These are phyloP conservation scores for Vitis riparia DNA, from an alignment of 164 flowering plant species.

Conservation along the genomic window DNA sequence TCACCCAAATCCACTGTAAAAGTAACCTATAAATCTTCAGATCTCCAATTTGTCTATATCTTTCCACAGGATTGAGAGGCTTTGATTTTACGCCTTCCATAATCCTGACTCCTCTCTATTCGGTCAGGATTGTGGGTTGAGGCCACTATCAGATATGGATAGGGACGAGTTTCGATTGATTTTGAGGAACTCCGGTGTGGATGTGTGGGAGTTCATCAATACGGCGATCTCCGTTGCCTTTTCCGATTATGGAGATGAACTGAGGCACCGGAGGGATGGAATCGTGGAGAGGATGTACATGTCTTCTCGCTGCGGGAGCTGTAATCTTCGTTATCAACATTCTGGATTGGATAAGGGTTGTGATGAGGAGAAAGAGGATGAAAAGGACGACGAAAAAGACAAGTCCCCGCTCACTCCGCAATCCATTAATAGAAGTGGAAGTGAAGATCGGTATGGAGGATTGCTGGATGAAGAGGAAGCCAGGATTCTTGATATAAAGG, in stretches of 20 bases:
- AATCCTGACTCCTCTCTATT: neutral
- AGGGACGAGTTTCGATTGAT: slow-evolving; percentile 69
- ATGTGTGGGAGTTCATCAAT: slow-evolving; percentile 78
- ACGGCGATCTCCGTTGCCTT: slow-evolving; percentile 80
- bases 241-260: slow-evolving; percentile 53
- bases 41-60: too few species aligned
- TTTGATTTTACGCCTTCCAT: too few species aligned
- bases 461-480: slow-evolving; percentile 67
- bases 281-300: slow-evolving; percentile 70
- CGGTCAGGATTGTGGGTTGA: neutral
- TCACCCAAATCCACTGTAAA: too few species aligned
- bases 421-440: slow-evolving; percentile 10
- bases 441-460: slow-evolving; percentile 40
- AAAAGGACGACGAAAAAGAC: slow-evolving; percentile 16
- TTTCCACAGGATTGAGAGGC: too few species aligned
- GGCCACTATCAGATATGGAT: slow-evolving; percentile 53
- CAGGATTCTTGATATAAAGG: slow-evolving; percentile 64
- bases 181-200: slow-evolving; percentile 57
- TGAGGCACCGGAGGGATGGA: slow-evolving; percentile 70
- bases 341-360: neutral
- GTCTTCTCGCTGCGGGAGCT: slow-evolving; percentile 39
- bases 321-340: slow-evolving; percentile 17
- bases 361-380: slow-evolving; percentile 20
- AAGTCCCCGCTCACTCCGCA: neutral
- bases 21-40: too few species aligned